Evolutionary conservation across 257 asterid genomes (phyloP).

Genomic region (Solanum chiquidenum): DNA sequence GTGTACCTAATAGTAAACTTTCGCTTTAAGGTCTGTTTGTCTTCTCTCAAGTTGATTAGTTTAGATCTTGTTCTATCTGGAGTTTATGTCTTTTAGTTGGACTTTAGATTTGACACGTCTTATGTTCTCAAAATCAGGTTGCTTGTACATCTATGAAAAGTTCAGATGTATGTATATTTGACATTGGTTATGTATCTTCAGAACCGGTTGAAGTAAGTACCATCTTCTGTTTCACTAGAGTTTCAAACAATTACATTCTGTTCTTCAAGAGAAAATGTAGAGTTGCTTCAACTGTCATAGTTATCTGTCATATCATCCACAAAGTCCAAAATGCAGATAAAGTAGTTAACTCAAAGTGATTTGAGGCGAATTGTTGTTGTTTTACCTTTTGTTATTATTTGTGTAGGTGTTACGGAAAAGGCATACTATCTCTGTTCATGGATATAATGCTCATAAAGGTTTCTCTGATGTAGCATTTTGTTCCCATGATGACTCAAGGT

Average conservation of each 20-base stretch:
- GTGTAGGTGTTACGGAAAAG: constrained; percentile 64
- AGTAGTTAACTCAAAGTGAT: neutral
- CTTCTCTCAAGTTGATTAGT: neutral
- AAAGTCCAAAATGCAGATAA: neutral
- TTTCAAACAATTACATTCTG: neutral
- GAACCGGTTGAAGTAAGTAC: constrained; percentile 75
- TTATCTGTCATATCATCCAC: neutral
- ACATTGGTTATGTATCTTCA: constrained; percentile 71
- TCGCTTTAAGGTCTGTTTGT: neutral
- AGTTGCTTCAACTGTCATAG: neutral
- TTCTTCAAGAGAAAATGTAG: neutral
- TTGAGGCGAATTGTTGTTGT: neutral
- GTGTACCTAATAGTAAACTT: neutral
- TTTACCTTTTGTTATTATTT: constrained; percentile 10
- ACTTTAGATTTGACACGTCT: neutral
- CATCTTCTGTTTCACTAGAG: constrained; percentile 6
- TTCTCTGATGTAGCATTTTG: constrained; percentile 75
- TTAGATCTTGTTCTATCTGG: neutral
- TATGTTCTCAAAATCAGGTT: constrained; percentile 30
- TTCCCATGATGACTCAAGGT: constrained; percentile 68
- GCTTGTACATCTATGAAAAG: constrained; percentile 73
- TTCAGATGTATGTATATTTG: constrained; percentile 53
- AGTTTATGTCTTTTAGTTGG: neutral
- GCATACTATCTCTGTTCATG: constrained; percentile 64
- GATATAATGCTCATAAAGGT: constrained; percentile 55